phyloP scores from a whole-genome alignment of 306 rosid genomes.

The Vigna unguiculata region DNA sequence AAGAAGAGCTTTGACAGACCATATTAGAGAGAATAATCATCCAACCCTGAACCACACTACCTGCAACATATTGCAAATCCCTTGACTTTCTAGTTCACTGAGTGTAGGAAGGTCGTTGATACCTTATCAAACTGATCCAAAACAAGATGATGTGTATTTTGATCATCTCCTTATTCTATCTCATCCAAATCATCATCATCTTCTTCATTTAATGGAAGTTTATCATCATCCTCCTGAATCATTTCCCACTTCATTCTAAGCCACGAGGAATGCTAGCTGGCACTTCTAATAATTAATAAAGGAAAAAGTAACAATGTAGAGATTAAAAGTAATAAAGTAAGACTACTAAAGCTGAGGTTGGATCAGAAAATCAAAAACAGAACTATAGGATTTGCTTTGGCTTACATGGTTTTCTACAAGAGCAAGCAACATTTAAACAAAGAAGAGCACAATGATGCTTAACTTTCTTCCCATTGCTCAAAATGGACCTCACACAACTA shows the following conservation, averaged over 20 bases:
- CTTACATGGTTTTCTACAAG: constrained; percentile 62
- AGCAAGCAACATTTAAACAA: constrained; percentile 49
- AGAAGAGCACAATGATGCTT: constrained; percentile 38
- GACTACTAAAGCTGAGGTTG: constrained; percentile 2
- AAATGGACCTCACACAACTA: too few relatives aligned
- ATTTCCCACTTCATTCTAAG: constrained; percentile 69
- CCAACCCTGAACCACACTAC: background rate
- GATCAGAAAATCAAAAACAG: constrained; percentile 14
- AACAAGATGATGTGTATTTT: constrained; percentile 83
- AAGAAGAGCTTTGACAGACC: too few relatives aligned
- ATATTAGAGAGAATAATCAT: constrained; percentile 36
- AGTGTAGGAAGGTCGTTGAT: constrained; percentile 16
- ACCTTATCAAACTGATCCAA: constrained; percentile 99
- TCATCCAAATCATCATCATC: too few relatives aligned
- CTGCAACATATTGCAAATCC: background rate
- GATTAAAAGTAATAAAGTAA: constrained; percentile 24
- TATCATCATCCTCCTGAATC: constrained; percentile 89
- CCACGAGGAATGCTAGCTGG: too few relatives aligned
- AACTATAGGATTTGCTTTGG: background rate
- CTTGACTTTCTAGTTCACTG: constrained; percentile 53
- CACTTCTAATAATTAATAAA: too few relatives aligned
- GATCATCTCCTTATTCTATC: constrained; percentile 92
- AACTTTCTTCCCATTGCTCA: constrained; percentile 62
- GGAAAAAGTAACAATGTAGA: constrained; percentile 2
- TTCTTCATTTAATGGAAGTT: constrained; percentile 91